Evolutionary conservation across 192 early-diverging fungal genomes (phyloP).

Genomic region (Backusella sp.): DNA sequence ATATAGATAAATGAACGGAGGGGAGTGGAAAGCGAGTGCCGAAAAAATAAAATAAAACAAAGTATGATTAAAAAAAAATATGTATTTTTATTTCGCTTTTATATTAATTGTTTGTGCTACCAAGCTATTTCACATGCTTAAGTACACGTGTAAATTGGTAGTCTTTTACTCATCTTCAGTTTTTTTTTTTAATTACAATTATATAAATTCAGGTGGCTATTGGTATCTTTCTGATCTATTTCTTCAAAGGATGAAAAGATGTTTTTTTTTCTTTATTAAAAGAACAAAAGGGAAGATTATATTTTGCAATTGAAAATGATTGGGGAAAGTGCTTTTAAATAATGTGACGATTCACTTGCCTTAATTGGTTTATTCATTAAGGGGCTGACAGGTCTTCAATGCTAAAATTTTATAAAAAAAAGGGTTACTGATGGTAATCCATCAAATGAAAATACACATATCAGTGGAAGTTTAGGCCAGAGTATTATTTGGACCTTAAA

Average conservation of each 20-base stretch:
- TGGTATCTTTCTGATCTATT: background rate
- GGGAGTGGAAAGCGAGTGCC: background rate
- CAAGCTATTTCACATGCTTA: background rate
- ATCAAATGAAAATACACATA: background rate
- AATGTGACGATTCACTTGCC: background rate
- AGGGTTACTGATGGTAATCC: background rate
- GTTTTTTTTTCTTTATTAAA: background rate
- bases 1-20: background rate
- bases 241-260: background rate
- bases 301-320: background rate
- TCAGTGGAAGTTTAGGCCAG: background rate
- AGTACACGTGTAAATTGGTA: constrained; percentile 2
- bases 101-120: background rate
- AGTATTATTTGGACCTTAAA: background rate
- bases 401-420: background rate
- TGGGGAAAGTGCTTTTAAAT: background rate
- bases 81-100: background rate
- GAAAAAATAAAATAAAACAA: background rate
- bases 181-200: background rate
- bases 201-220: background rate
- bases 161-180: background rate
- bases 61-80: background rate
- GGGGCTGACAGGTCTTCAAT: background rate
- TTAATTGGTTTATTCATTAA: background rate
- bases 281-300: background rate